phyloP scores from a whole-genome alignment of 371 early-diverging fungal genomes.

The Lichtheimia ramosa region DNA sequence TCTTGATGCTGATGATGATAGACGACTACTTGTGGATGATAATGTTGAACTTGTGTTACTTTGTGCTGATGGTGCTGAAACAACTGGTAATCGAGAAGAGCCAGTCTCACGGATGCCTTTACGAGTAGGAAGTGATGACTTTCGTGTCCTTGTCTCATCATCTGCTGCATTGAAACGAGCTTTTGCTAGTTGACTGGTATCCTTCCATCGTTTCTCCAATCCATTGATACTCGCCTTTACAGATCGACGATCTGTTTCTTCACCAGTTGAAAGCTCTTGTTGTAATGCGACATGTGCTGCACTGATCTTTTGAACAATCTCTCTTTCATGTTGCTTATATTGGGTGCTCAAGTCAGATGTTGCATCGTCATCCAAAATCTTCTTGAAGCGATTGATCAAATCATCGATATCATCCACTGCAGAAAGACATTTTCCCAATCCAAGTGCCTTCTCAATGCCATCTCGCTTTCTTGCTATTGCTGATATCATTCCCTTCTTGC shows the following conservation, averaged over 20 bases:
- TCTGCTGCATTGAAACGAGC: constrained; percentile 6
- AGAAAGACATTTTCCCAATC: constrained; percentile 23
- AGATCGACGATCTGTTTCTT: not conserved
- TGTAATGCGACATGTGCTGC: constrained; percentile 16
- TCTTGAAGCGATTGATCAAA: not conserved
- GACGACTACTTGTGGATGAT: constrained; percentile 7
- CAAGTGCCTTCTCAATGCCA: too few relatives aligned
- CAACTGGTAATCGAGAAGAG: constrained; percentile 5
- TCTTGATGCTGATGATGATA: constrained; percentile 16
- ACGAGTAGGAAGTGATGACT: constrained; percentile 43
- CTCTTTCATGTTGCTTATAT: constrained; percentile 51
- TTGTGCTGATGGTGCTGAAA: constrained; percentile 7
- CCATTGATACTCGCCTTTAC: constrained; percentile 11
- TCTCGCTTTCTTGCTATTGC: too few relatives aligned
- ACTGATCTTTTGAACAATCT: constrained; percentile 39
- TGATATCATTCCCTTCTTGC: too few relatives aligned
- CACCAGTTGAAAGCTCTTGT: constrained; percentile 1
- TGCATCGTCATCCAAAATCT: too few relatives aligned
- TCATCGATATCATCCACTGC: constrained; percentile 1
- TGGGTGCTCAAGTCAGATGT: constrained; percentile 46
- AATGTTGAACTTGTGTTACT: constrained; percentile 7
- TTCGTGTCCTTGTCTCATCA: constrained; percentile 20
- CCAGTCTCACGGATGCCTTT: constrained; percentile 29
- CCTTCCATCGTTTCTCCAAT: constrained; percentile 21
- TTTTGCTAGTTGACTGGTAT: constrained; percentile 28